These are phyloP conservation scores for Eucalyptus albens DNA, from an alignment of 345 rosid genomes.

Conservation along the genomic window DNA sequence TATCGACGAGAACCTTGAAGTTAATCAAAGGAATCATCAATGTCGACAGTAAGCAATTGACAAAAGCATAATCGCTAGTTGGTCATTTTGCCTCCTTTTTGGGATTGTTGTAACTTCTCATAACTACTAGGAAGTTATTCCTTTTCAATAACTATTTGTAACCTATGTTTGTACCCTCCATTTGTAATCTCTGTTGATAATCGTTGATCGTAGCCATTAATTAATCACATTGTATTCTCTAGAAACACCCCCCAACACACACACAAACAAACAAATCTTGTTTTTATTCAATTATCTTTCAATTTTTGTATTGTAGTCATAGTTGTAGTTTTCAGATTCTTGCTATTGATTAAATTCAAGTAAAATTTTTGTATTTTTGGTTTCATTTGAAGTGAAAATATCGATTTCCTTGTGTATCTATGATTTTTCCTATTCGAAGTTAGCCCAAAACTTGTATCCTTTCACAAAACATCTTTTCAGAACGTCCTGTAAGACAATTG, in stretches of 20 bases:
- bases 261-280: neutral
- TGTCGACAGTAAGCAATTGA: fast-evolving
- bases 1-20: neutral
- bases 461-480: neutral
- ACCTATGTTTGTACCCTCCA: neutral
- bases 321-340: neutral
- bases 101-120: neutral
- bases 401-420: neutral
- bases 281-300: neutral
- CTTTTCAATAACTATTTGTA: fast-evolving
- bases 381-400: neutral
- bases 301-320: fast-evolving
- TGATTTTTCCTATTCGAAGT: neutral
- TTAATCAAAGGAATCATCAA: too few species aligned
- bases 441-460: fast-evolving
- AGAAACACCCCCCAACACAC: too few species aligned
- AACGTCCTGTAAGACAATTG: fast-evolving
- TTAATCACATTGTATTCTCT: neutral
- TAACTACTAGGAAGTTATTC: neutral
- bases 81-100: neutral
- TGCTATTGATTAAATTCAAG: fast-evolving
- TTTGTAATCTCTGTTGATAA: neutral
- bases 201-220: too few species aligned
- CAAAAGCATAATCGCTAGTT: neutral
- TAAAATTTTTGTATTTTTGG: too few species aligned